Conservation (phyloP, 2,329 filamentous ascomycete species). For the Cladophialophora psammophila region DNA sequence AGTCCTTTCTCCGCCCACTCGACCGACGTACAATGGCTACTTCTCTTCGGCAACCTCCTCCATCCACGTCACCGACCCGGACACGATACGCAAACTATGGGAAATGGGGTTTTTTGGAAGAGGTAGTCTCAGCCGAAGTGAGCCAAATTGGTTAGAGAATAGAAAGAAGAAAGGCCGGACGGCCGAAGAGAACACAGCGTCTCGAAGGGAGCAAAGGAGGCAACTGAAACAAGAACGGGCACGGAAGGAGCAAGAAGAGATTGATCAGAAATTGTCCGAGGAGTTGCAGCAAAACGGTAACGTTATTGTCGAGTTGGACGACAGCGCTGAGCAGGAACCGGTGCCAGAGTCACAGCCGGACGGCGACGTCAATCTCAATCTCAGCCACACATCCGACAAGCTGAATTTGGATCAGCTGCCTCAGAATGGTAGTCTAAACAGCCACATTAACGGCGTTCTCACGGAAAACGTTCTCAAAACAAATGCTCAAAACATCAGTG, state of each 20-base stretch:
- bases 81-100: slow-evolving; percentile 83
- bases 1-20: slow-evolving; percentile 68
- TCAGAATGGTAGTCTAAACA: slow-evolving; percentile 15
- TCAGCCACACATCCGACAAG: slow-evolving; percentile 51
- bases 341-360: slow-evolving; percentile 56
- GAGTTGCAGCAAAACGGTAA: slow-evolving; percentile 49
- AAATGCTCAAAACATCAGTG: slow-evolving; percentile 35
- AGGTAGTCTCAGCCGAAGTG: slow-evolving; percentile 88
- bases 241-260: slow-evolving; percentile 82
- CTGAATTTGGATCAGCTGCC: slow-evolving; percentile 63
- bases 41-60: slow-evolving; percentile 85
- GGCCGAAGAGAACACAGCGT: slow-evolving; percentile 80
- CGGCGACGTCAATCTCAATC: slow-evolving; percentile 5
- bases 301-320: slow-evolving; percentile 7
- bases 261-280: slow-evolving; percentile 72
- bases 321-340: slow-evolving; percentile 65
- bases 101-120: slow-evolving; percentile 98
- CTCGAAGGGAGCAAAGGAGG: slow-evolving; percentile 79
- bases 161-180: slow-evolving; percentile 80
- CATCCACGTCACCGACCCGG: slow-evolving; percentile 80
- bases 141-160: slow-evolving; percentile 88
- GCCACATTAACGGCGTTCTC: slow-evolving; percentile 19
- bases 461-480: slow-evolving; percentile 36
- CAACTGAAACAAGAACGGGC: slow-evolving; percentile 91
- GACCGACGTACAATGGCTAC: slow-evolving; percentile 71